Conservation (phyloP, 2,329 filamentous ascomycete species). For the Colletotrichum australisinense region DNA sequence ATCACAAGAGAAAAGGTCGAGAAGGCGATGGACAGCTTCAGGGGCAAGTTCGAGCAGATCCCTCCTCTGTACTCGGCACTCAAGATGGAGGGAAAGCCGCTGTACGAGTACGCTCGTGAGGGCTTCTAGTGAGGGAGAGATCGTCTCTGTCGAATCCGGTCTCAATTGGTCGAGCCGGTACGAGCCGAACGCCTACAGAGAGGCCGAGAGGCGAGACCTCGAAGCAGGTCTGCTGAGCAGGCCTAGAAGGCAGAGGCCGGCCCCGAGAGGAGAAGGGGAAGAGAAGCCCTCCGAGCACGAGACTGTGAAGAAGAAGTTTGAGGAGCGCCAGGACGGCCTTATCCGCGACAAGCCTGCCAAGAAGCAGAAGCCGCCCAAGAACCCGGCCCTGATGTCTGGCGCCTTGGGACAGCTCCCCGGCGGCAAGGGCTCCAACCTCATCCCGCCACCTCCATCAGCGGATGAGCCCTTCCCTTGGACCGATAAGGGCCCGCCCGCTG, state of each 20-base stretch:
- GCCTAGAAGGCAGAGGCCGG: no score
- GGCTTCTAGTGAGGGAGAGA: no score
- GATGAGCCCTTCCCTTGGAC: conserved; percentile 67
- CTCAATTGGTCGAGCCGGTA: conserved; percentile 89
- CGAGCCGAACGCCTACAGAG: conserved; percentile 77
- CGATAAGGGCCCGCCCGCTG: conserved; percentile 78
- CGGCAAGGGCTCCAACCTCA: conserved; percentile 63
- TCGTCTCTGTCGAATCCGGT: no score
- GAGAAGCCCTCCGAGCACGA: conserved; percentile 66
- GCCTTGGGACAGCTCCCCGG: conserved; percentile 64
- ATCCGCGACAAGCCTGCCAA: conserved; percentile 62
- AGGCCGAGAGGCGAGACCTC: no score
- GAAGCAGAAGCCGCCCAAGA: conserved; percentile 48
- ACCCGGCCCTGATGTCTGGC: conserved; percentile 66
- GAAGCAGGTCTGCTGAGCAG: no score
- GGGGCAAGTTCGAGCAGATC: conserved; percentile 87
- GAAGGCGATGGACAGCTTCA: conserved; percentile 78
- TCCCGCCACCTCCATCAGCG: conserved; percentile 59
- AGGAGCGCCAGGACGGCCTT: conserved; percentile 67
- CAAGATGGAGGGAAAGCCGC: conserved; percentile 91
- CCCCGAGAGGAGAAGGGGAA: conserved; percentile 67
- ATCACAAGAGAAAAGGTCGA: conserved; percentile 84
- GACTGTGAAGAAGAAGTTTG: conserved; percentile 67
- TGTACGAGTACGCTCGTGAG: conserved; percentile 96
- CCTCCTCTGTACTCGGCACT: conserved; percentile 94